These are phyloP conservation scores for Entomortierella parvispora DNA, from an alignment of 192 early-diverging fungal species.

Conservation along the genomic window DNA sequence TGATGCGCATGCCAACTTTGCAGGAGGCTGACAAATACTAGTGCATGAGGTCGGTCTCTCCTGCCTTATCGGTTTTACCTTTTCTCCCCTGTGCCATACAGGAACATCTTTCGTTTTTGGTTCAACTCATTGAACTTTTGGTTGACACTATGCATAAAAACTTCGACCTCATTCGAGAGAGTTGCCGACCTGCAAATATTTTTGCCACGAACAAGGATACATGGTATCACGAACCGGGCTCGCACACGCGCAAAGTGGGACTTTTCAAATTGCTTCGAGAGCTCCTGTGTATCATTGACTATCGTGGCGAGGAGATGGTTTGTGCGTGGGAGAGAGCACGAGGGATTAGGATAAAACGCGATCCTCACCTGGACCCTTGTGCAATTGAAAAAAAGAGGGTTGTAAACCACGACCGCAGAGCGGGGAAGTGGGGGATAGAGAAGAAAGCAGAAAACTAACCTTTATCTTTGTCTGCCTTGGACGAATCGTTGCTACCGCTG, in stretches of 20 bases:
- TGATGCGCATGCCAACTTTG: background rate
- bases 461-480: conserved; percentile 36
- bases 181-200: conserved; percentile 53
- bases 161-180: conserved; percentile 50
- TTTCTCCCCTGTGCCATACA: conserved; percentile 44
- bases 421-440: background rate
- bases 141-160: conserved; percentile 47
- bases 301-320: background rate
- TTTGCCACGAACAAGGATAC: conserved; percentile 46
- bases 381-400: background rate
- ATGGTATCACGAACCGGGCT: conserved; percentile 50
- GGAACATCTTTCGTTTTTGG: conserved; percentile 46
- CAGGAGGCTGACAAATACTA: background rate
- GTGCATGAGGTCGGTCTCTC: background rate
- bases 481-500: background rate
- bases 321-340: background rate
- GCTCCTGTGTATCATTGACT: conserved; percentile 49
- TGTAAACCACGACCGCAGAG: too few species aligned
- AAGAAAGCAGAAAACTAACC: conserved; percentile 9
- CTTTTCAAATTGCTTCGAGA: conserved; percentile 48
- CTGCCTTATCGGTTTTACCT: conserved; percentile 12
- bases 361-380: background rate
- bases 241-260: conserved; percentile 53
- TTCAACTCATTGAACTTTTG: conserved; percentile 50
- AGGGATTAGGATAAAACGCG: background rate